These are phyloP conservation scores for Tilletia caries DNA, from an alignment of 1,284 basidiomycete genomes.

Conservation along the genomic window DNA sequence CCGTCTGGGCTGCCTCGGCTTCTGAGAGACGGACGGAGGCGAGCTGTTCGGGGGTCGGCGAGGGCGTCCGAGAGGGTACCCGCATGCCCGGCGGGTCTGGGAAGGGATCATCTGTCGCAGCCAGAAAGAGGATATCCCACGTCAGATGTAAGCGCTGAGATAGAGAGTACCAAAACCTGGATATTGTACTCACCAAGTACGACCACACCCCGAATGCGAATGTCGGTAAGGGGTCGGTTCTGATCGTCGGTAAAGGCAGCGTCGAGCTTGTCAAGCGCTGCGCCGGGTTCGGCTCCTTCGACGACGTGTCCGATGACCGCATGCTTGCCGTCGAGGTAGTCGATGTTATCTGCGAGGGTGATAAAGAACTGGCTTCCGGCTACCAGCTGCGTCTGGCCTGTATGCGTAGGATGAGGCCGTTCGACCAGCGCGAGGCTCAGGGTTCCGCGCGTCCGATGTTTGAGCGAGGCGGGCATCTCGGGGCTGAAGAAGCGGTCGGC, in stretches of 20 bases:
- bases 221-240: slow-evolving; percentile 84
- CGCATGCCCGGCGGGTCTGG: slow-evolving; percentile 67
- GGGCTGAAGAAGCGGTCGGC: slow-evolving; percentile 74
- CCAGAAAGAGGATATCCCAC: not conserved
- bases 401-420: not conserved
- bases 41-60: slow-evolving; percentile 52
- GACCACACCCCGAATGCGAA: slow-evolving; percentile 79
- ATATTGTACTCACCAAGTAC: slow-evolving; percentile 66
- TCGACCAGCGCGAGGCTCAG: slow-evolving; percentile 61
- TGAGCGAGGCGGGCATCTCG: slow-evolving; percentile 71
- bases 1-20: slow-evolving; percentile 57
- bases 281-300: slow-evolving; percentile 71
- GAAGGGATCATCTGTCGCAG: slow-evolving; percentile 92
- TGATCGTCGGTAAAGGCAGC: slow-evolving; percentile 83
- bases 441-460: slow-evolving; percentile 81
- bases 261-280: slow-evolving; percentile 83
- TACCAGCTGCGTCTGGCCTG: slow-evolving; percentile 60
- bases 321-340: slow-evolving; percentile 93
- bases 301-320: slow-evolving; percentile 92
- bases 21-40: slow-evolving; percentile 67
- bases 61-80: slow-evolving; percentile 72
- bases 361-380: slow-evolving; percentile 96
- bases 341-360: slow-evolving; percentile 82
- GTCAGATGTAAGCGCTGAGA: too few species aligned
- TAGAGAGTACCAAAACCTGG: too few species aligned